Base-by-base conservation (phyloP, 805 yeast genomes). In the Nakazawaea peltata region DNA sequence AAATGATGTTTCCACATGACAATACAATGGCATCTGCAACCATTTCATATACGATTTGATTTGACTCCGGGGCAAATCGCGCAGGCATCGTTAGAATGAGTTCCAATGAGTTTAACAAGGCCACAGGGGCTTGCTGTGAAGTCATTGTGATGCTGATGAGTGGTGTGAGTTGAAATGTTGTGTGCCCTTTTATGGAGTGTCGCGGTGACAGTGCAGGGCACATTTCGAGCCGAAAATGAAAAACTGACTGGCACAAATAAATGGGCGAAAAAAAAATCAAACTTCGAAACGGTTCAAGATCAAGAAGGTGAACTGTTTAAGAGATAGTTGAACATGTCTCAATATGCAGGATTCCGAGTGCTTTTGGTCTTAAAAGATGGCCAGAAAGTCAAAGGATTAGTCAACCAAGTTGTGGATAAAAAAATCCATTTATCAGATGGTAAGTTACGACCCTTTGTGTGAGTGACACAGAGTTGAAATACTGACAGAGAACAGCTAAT, bases 301-400 rank as follows among this genome's bases (percentile, higher is more conserved):
- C n/a, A n/a, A n/a, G n/a, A n/a, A n/a, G n/a, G n/a, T n/a, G n/a
- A n/a, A n/a, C n/a, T n/a, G n/a, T n/a, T n/a, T n/a, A n/a, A n/a
- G n/a, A n/a, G n/a, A n/a, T n/a, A n/a, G n/a, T n/a, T 21, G 7
- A 31, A 8, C 13, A 56, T 53, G 61, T 52, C 59, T 2, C 67
- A 68, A 29, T 69, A 69, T 43, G 49, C 59, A 9, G 75, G 74
- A 1, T 71, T 62, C 38, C 64, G 60, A 12, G 65, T 71, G 14
- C 66, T 64, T 39, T 47, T 71, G 10, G 56, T 53, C 21, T 53
- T 71, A 35, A 63, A 65, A 39, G 67, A 62, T 29, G 62, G 63
- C n/a, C 51, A 54, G 18, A 44, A 48, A 14, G 57, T 69, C 21
- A 46, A 48, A 31, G 71, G 74, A 13, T 48, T 48, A n/a, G 60